phyloP scores from a whole-genome alignment of 441 rosid genomes.

The Biscutella auriculata region DNA sequence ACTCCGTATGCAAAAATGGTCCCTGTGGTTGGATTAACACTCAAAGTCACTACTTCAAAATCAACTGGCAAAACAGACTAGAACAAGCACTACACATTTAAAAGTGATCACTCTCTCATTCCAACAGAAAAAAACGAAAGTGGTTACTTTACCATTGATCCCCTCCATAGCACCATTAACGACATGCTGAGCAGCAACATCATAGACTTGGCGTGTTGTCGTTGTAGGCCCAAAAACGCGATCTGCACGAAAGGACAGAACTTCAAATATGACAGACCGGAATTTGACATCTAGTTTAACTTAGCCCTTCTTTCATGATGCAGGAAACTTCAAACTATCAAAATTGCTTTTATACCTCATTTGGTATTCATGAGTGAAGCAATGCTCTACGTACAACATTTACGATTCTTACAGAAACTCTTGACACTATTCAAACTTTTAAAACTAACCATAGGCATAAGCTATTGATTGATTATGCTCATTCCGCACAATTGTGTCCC shows the following conservation, averaged over 20 bases:
- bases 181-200: constrained; percentile 92
- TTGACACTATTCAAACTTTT: neutral
- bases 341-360: neutral
- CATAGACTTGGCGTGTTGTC: constrained; percentile 92
- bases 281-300: neutral
- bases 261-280: neutral
- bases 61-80: neutral
- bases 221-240: constrained; percentile 95
- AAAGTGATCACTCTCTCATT: neutral
- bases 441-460: constrained; percentile 77
- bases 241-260: constrained; percentile 38
- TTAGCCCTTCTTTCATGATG: neutral
- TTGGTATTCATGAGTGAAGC: neutral
- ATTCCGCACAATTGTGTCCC: constrained; percentile 78
- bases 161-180: constrained; percentile 92
- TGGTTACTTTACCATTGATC: constrained; percentile 45
- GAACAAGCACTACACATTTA: neutral
- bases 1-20: constrained; percentile 98
- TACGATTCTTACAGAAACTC: neutral
- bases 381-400: neutral
- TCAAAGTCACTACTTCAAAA: constrained; percentile 11
- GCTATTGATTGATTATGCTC: constrained; percentile 76
- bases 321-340: neutral
- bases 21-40: constrained; percentile 38
- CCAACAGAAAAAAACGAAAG: neutral